phyloP scores from a whole-genome alignment of 2,329 filamentous ascomycete species.

The Tolypocladium ovalisporum region DNA sequence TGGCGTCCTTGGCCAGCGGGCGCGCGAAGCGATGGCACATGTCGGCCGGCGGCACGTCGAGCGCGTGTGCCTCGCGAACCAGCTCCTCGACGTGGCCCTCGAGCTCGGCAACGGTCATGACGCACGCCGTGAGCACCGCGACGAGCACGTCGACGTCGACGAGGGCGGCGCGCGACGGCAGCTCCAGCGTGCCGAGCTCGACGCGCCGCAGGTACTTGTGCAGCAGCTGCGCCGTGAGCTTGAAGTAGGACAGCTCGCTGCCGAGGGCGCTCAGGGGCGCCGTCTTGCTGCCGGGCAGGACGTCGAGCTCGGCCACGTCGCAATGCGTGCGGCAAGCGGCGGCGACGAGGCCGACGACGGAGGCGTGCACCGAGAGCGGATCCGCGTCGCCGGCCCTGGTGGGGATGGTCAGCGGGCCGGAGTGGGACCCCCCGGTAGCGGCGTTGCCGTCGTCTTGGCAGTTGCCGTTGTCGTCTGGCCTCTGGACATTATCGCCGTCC shows the following conservation, averaged over 20 bases:
- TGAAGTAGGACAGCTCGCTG: constrained; percentile 4
- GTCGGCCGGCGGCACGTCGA: not conserved
- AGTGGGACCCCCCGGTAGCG: not conserved
- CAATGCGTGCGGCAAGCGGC: constrained; percentile 4
- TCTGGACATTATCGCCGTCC: no score
- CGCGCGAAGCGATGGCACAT: constrained; percentile 1
- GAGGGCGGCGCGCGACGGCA: constrained; percentile 3
- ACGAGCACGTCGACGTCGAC: constrained; percentile 9
- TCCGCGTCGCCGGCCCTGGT: not conserved
- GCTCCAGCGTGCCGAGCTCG: constrained; percentile 1
- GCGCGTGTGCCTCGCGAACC: not conserved
- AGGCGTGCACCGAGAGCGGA: constrained; percentile 3
- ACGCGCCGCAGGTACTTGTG: constrained; percentile 8
- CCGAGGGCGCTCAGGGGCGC: not conserved
- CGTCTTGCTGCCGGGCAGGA: not conserved
- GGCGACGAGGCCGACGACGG: constrained; percentile 9
- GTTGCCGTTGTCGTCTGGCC: not conserved
- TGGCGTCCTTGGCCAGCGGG: constrained; percentile 3
- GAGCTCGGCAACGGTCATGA: constrained; percentile 8
- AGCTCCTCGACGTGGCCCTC: constrained; percentile 4
- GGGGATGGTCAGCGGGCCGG: not conserved
- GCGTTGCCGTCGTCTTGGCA: not conserved
- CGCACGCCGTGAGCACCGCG: constrained; percentile 5
- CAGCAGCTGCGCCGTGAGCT: constrained; percentile 6
- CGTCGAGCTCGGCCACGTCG: constrained; percentile 3